Percentiles rank a stretch among this genome's conserved stretches.
phyloP scores from a whole-genome alignment of 192 early-diverging fungal species.

The Coemansia sp. region DNA sequence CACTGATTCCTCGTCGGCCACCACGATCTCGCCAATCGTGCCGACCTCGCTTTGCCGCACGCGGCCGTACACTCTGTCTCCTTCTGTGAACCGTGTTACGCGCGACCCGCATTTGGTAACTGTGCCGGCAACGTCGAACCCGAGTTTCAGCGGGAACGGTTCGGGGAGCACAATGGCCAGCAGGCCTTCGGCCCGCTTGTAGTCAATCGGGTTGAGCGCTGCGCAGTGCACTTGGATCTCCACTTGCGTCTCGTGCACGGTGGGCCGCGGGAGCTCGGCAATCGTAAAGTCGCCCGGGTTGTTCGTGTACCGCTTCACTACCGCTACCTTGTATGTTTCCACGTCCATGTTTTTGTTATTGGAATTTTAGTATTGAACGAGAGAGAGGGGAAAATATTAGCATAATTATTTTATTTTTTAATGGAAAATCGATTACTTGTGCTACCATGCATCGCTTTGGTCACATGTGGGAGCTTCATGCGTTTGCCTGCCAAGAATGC shows the following conservation, averaged over 20 bases:
- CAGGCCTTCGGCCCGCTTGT: slow-evolving; percentile 51
- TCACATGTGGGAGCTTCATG: not conserved
- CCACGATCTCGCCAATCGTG: slow-evolving; percentile 37
- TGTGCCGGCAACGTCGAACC: slow-evolving; percentile 57
- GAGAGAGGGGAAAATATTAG: not conserved
- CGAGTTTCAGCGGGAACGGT: slow-evolving; percentile 49
- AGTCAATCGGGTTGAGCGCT: slow-evolving; percentile 59
- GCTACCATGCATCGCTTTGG: not conserved
- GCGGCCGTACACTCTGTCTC: slow-evolving; percentile 55
- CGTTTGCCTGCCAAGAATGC: not conserved
- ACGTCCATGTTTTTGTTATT: not conserved
- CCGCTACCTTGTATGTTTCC: slow-evolving; percentile 26
- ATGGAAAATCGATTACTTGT: not conserved
- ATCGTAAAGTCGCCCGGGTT: slow-evolving; percentile 18
- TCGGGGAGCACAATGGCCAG: slow-evolving; percentile 32
- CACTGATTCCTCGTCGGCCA: slow-evolving; percentile 23
- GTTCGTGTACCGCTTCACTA: slow-evolving; percentile 15
- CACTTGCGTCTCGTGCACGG: slow-evolving; percentile 17
- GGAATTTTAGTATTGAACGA: not conserved
- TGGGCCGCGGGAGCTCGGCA: slow-evolving; percentile 5
- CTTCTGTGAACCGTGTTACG: slow-evolving; percentile 41
- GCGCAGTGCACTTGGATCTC: slow-evolving; percentile 52
- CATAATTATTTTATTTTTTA: not conserved
- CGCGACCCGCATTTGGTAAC: slow-evolving; percentile 40
- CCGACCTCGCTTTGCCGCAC: slow-evolving; percentile 16